Evolutionary conservation across 352 stramenopile genomes (phyloP).

Genomic region (Phytophthora melonis): DNA sequence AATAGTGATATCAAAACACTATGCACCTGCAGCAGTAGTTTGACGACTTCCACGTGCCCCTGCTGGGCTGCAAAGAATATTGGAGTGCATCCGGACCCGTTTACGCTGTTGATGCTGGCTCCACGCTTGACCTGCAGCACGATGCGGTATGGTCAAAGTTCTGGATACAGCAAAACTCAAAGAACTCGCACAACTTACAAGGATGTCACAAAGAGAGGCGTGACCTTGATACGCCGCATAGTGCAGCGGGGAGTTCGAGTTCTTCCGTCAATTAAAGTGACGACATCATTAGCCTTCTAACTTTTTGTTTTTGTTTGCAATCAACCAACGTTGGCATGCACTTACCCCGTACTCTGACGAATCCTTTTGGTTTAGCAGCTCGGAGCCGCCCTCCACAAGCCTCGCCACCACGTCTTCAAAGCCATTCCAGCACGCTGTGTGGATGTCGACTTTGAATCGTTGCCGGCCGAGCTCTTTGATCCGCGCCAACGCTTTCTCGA

Average conservation of each 20-base stretch:
- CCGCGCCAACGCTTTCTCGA: conserved; percentile 60
- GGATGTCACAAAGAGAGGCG: conserved; percentile 39
- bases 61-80: conserved; percentile 81
- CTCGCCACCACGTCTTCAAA: conserved; percentile 51
- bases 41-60: conserved; percentile 50
- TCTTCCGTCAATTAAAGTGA: conserved; percentile 29
- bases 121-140: conserved; percentile 45
- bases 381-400: conserved; percentile 48
- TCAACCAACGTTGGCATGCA: background rate
- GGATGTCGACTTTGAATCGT: conserved; percentile 75
- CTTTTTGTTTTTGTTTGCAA: too few relatives aligned
- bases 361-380: conserved; percentile 57
- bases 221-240: conserved; percentile 82
- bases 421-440: conserved; percentile 68
- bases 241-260: conserved; percentile 72
- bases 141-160: background rate
- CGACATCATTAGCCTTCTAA: too few relatives aligned
- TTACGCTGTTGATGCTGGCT: conserved; percentile 66
- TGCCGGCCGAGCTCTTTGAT: conserved; percentile 63
- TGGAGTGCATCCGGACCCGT: conserved; percentile 66
- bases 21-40: conserved; percentile 61
- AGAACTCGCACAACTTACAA: conserved; percentile 43
- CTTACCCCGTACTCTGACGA: conserved; percentile 64
- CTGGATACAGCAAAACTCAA: background rate
- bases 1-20: background rate